Evolutionary conservation across 2,329 filamentous ascomycete species (phyloP).

Genomic region (Ascochyta clinopodiicola): DNA sequence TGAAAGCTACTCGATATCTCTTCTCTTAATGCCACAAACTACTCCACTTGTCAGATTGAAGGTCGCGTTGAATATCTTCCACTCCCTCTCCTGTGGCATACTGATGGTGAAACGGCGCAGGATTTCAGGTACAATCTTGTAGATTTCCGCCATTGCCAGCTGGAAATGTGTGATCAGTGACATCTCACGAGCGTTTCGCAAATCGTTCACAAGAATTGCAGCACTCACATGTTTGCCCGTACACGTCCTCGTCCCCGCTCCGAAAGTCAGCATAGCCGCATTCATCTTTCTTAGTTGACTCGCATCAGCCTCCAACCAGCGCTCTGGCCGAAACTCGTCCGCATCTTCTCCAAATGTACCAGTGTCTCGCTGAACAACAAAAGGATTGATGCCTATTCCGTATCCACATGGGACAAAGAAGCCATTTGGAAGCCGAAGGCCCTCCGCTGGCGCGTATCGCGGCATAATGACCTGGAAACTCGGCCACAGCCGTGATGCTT

Average conservation of each 20-base stretch:
- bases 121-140: conserved; percentile 32
- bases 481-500: conserved; percentile 77
- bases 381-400: conserved; percentile 31
- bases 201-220: neutral
- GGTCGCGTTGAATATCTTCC: conserved; percentile 27
- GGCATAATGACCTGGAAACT: conserved; percentile 74
- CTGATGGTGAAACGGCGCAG: conserved; percentile 27
- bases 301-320: conserved; percentile 51
- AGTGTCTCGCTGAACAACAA: conserved; percentile 52
- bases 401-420: conserved; percentile 1
- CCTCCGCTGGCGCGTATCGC: conserved; percentile 70
- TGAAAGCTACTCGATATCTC: neutral
- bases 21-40: conserved; percentile 2
- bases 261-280: conserved; percentile 47
- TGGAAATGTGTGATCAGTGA: neutral
- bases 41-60: conserved; percentile 23
- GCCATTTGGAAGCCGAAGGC: conserved; percentile 59
- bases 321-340: conserved; percentile 52
- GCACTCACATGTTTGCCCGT: conserved; percentile 37
- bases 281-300: conserved; percentile 30
- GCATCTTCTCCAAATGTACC: conserved; percentile 51
- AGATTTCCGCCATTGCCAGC: conserved; percentile 28
- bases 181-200: neutral
- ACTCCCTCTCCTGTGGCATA: conserved; percentile 28
- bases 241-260: conserved; percentile 44